These are phyloP conservation scores for Phytophthora sansomeana DNA, from an alignment of 352 stramenopile species.

Conservation along the genomic window DNA sequence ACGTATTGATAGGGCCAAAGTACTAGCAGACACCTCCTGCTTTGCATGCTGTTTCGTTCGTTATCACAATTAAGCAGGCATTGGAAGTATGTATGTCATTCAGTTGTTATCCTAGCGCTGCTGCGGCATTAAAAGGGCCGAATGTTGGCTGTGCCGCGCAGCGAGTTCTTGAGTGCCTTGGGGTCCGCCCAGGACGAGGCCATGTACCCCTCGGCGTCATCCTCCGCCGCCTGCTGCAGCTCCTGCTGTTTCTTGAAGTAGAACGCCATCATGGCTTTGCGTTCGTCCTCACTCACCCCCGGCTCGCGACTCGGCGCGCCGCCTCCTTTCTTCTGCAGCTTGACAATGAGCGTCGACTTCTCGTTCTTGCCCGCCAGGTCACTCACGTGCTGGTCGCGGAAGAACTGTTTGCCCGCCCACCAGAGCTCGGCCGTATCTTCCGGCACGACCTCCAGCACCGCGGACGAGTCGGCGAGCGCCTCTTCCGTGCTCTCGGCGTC, in stretches of 20 bases:
- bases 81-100: too few species aligned
- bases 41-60: neutral
- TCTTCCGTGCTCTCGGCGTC: conserved; percentile 73
- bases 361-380: conserved; percentile 96
- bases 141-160: conserved; percentile 92
- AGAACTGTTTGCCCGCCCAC: conserved; percentile 96
- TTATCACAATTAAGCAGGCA: neutral
- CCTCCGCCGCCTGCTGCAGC: conserved; percentile 82
- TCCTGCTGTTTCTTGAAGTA: conserved; percentile 95
- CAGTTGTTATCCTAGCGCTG: neutral
- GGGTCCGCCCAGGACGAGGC: conserved; percentile 94
- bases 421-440: conserved; percentile 93
- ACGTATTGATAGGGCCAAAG: neutral
- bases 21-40: neutral
- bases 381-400: conserved; percentile 86
- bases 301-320: conserved; percentile 88
- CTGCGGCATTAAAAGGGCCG: conserved; percentile 60
- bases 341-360: conserved; percentile 93
- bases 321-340: conserved; percentile 91
- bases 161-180: conserved; percentile 92
- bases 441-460: conserved; percentile 81
- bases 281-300: conserved; percentile 93
- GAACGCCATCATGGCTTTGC: conserved; percentile 97
- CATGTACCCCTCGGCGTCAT: conserved; percentile 96
- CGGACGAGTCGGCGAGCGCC: conserved; percentile 68